Base-by-base conservation (phyloP, 148 eudicot genomes). In the Vaccinium darrowii region DNA sequence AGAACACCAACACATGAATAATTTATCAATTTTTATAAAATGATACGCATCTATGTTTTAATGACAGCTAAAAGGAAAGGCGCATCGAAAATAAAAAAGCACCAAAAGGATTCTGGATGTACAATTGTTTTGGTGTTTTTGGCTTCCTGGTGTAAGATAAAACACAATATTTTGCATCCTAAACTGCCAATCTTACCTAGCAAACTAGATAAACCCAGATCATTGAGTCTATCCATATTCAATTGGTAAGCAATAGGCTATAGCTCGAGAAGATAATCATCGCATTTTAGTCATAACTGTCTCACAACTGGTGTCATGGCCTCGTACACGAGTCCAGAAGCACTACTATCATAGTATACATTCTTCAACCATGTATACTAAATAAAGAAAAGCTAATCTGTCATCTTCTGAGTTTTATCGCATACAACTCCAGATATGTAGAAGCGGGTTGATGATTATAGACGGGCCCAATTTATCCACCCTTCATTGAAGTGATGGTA, bases 1-100 rank as follows among this genome's bases (percentile, higher is more conserved):
- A 88, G 43, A 80, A 80, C 52, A 60, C n/a, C 52, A 27, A 74
- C 79, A 51, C 14, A 62, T 49, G 39, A 39, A 77, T 72, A 67
- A 27, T 11, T 73, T 73, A 3, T 11, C 27, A 5, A 27, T 52
- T 50, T 72, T 14, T 51, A 43, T 78, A 57, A 56, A 56, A 53
- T 30, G 21, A 18, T 36, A 51, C 8, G 23, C 25, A 49, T 1
- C 14, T 21, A n/a, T 33, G 9, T 8, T 33, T 80, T 19, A 21
- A 54, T 8, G 49, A 79, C 9, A 54, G 10, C 63, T 18, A 79
- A 27, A 27, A 12, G 81, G 19, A 79, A 53, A 54, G 81, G 30
- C 27, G 23, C 43, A 30, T 3, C 14, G 52, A 10, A 74, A 30
- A 71, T 33, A n/a, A 33, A 33, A 33, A 53, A 53, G 53, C 36